Evolutionary conservation across 805 yeast genomes (phyloP), one percentile per base, ranked within the genome.

Genomic region (Suhomyces prunicola): DNA sequence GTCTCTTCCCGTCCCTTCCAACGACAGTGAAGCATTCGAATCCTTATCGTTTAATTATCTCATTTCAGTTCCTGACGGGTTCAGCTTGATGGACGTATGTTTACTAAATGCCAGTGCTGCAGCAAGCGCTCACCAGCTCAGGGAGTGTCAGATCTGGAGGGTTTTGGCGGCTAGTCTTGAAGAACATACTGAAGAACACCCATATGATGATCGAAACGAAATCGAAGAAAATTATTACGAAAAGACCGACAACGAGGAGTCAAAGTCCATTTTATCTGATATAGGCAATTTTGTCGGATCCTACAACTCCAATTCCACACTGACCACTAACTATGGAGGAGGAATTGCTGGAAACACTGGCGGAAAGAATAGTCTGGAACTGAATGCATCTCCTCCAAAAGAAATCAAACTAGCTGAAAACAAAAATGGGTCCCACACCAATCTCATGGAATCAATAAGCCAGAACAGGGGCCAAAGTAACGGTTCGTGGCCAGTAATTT

Each of bases 121-220:
- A 0, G 78, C 78, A 0, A 71, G 76, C 46, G 86, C 77, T 1
- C 74, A 76, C 15, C 67, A 74, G 48, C 72, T 70, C 50, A 67
- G 88, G 53, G 87, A 84, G 51, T 74, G 85, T 50, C 88, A 84
- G 60, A 77, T 83, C 0, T 86, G 91, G 91, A 68, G 77, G 54
- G 75, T 84, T 3, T 67, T 86, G 5, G 79, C 80, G 12, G 80
- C 79, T 33, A 70, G 83, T 27, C 66, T 85, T 4, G 75, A 67
- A 41, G 44, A 29, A 33, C 26, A 31, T 13, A 15, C n/a, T 26
- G 19, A 33, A 3, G 19, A 33, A 12, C 13, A 17, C 23, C 15
- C 31, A 36, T 29, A 46, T 10, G 23, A 29, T 23, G 54, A 48
- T 3, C 24, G 6, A 19, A 19, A 19, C 17, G 17, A 39, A 29